A percentile compares a stretch with the other conserved stretches of the same genome.
These are phyloP conservation scores for Sugiyamaella qingdaonensis DNA, from an alignment of 805 yeast species.

Conservation along the genomic window DNA sequence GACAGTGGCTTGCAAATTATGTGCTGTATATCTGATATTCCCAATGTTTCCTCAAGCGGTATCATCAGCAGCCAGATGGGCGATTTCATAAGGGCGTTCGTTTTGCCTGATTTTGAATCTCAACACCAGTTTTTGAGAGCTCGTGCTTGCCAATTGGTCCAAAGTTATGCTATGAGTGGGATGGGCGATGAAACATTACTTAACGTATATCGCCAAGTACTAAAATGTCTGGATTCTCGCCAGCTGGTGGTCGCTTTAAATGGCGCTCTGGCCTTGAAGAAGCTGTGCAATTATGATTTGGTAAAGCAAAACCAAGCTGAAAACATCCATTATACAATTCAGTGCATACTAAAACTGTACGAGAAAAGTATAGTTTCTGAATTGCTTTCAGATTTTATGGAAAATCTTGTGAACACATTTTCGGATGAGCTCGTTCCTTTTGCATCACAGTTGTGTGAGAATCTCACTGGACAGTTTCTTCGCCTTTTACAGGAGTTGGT, in stretches of 20 bases:
- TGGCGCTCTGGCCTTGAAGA: slow-evolving; percentile 82
- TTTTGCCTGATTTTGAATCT: slow-evolving; percentile 67
- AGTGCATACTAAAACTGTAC: slow-evolving; percentile 57
- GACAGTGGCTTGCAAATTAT: slow-evolving; percentile 77
- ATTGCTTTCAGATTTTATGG: slow-evolving; percentile 81
- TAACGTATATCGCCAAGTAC: slow-evolving; percentile 37
- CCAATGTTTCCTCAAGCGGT: slow-evolving; percentile 47
- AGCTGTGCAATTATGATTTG: slow-evolving; percentile 56
- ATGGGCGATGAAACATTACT: slow-evolving; percentile 63
- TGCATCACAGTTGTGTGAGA: slow-evolving; percentile 57
- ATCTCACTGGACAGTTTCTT: slow-evolving; percentile 64
- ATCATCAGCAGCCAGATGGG: slow-evolving; percentile 51
- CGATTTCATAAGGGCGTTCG: slow-evolving; percentile 52
- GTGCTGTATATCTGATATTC: slow-evolving; percentile 47
- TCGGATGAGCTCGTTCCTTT: slow-evolving; percentile 89
- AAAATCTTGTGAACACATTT: slow-evolving; percentile 85
- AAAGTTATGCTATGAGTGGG: slow-evolving; percentile 57
- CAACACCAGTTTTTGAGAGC: slow-evolving; percentile 63
- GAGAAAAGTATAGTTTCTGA: slow-evolving; percentile 83
- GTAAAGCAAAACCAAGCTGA: slow-evolving; percentile 63
- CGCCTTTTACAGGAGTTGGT: slow-evolving; percentile 37
- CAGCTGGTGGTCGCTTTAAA: slow-evolving; percentile 70
- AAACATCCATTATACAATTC: slow-evolving; percentile 74
- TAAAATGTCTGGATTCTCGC: slow-evolving; percentile 41
- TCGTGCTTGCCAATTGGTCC: slow-evolving; percentile 41